Evolutionary conservation across 2,329 filamentous ascomycete species (phyloP), one percentile per base, ranked within the genome.

Genomic region (Didymellaceae sp.): DNA sequence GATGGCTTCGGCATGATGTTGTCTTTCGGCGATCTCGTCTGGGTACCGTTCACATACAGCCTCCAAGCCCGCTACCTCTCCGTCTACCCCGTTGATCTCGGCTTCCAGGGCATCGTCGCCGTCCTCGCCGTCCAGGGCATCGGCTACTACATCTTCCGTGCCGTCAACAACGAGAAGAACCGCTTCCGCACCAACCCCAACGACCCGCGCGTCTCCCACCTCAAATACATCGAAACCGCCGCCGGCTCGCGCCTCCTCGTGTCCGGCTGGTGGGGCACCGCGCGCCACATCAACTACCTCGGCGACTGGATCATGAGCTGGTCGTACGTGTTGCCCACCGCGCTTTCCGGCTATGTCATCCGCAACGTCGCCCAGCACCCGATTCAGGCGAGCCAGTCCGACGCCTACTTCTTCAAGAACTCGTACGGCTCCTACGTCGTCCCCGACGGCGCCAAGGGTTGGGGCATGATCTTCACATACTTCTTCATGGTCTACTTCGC

Each of bases 1-100:
- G 93, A 97, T 64, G 93, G 93, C 5, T 96, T 97, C 62, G 93
- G 93, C 44, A 91, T 91, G 78, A 97, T 97, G 93, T 82, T 97
- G 25, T 81, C 90, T 2, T 97, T 97, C 70, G 93, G 91, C 47
- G 93, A 97, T 66, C 80, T 97, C 5, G 89, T 89, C 55, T 97
- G 93, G 93, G 83, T 97, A 2, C 93, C 93, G 0, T 96, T 96
- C 71, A 81, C 90, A 51, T 97, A 96, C 80, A 89, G 86, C 14
- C 79, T 90, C 26, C 92, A 96, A 74, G 86, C 88, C 6, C 86
- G 90, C 33, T 97, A 97, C 72, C 85, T 97, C 5, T 83, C 91
- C 1, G 81, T 88, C 9, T 88, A 95, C 73, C 93, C 93, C 0
- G 78, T 91, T 11, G 80, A 86, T n/a, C 86, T 97, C 5, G 91